phyloP scores from a whole-genome alignment of 257 asterid genomes.

The Ballota nigra region DNA sequence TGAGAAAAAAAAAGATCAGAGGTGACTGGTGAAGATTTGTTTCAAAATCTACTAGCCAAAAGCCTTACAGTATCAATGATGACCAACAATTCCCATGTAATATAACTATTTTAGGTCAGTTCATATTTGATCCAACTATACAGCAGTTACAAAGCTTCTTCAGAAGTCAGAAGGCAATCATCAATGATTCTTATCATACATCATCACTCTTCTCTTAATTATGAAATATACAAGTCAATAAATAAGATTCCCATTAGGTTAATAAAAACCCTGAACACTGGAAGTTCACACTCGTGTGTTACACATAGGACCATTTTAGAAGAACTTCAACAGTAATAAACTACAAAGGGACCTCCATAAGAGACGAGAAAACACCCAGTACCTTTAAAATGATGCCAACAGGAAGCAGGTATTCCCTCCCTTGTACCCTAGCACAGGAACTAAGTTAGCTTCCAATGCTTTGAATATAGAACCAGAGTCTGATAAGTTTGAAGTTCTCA shows the following conservation, averaged over 20 bases:
- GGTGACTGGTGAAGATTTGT: neutral
- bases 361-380: conserved; percentile 18
- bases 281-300: no score
- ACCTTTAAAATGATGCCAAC: conserved; percentile 95
- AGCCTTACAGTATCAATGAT: neutral
- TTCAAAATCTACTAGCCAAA: conserved; percentile 7
- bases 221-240: neutral
- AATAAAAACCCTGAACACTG: neutral
- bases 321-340: conserved; percentile 6
- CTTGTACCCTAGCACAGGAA: conserved; percentile 70
- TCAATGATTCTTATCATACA: neutral
- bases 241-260: neutral
- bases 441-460: conserved; percentile 27
- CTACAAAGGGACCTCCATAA: conserved; percentile 15
- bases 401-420: conserved; percentile 94
- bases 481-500: conserved; percentile 37
- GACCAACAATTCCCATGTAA: neutral
- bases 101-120: neutral
- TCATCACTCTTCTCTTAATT: neutral
- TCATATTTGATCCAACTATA: neutral
- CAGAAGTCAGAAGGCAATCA: neutral
- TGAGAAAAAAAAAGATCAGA: conserved; percentile 25
- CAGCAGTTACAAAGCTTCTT: no score
- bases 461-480: conserved; percentile 8
- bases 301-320: neutral